Conservation (phyloP, 2,329 filamentous ascomycete species). For the Colletotrichum cordylinicola region DNA sequence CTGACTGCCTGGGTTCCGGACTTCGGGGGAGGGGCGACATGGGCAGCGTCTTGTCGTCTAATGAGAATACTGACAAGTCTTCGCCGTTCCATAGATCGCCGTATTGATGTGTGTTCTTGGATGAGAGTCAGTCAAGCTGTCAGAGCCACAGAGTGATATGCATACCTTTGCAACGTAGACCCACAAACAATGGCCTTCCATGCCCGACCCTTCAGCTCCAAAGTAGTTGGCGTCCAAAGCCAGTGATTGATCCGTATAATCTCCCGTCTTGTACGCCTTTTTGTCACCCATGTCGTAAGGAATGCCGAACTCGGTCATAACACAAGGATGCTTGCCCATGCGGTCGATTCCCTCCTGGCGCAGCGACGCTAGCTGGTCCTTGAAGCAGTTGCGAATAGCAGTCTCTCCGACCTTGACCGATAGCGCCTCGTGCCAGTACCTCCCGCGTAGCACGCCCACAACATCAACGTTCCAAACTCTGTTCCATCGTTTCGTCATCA, state of each 20-base stretch:
- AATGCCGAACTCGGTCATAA: conserved; percentile 96
- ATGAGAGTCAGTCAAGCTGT: not conserved
- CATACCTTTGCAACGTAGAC: conserved; percentile 76
- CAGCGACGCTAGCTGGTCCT: conserved; percentile 84
- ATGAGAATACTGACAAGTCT: conserved; percentile 87
- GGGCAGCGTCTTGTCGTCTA: conserved; percentile 75
- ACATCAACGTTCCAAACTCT: conserved; percentile 97
- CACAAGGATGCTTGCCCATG: conserved; percentile 85
- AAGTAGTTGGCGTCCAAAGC: conserved; percentile 97
- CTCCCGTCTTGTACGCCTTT: conserved; percentile 91
- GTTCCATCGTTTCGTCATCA: conserved; percentile 99
- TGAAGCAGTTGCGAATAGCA: conserved; percentile 92
- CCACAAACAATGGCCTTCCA: conserved; percentile 91
- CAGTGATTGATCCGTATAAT: conserved; percentile 90
- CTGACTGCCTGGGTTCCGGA: conserved; percentile 35
- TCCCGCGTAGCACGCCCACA: conserved; percentile 86
- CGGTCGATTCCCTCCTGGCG: conserved; percentile 86
- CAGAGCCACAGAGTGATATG: not conserved
- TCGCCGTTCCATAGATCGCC: conserved; percentile 98
- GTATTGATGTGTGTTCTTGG: conserved; percentile 81
- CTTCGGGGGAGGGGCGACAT: conserved; percentile 54
- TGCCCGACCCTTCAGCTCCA: conserved; percentile 81
- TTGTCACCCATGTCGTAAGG: conserved; percentile 99
- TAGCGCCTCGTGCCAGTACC: conserved; percentile 87
- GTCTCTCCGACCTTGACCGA: conserved; percentile 92